phyloP scores from a whole-genome alignment of 2,329 filamentous ascomycete species.

The Ceratocystis harringtonii region DNA sequence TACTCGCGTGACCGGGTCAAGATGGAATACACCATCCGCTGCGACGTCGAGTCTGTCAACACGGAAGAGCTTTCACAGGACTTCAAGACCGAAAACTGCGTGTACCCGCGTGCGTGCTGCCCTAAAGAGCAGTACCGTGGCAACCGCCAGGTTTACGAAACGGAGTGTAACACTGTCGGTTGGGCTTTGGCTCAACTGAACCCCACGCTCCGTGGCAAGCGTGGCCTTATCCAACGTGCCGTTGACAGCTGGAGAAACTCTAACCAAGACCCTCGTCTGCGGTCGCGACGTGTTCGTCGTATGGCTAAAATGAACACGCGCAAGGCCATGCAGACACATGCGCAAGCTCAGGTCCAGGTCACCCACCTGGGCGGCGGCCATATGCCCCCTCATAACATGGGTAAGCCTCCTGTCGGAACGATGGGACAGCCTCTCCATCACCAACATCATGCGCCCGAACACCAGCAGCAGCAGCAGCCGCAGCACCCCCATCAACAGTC shows the following conservation, averaged over 20 bases:
- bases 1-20: constrained; percentile 95
- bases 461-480: constrained; percentile 34
- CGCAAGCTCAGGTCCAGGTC: constrained; percentile 27
- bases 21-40: constrained; percentile 98
- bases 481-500: constrained; percentile 11
- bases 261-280: constrained; percentile 83
- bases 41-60: constrained; percentile 92
- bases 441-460: constrained; percentile 38
- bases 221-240: constrained; percentile 87
- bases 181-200: constrained; percentile 95
- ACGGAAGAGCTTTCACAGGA: constrained; percentile 71
- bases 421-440: constrained; percentile 59
- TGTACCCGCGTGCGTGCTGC: constrained; percentile 90
- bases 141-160: constrained; percentile 91
- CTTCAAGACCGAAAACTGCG: constrained; percentile 97
- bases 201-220: constrained; percentile 76
- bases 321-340: constrained; percentile 50
- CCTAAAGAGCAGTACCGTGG: constrained; percentile 92
- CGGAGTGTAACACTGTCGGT: constrained; percentile 98
- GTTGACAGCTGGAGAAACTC: constrained; percentile 99
- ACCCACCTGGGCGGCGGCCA: constrained; percentile 39
- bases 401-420: constrained; percentile 49
- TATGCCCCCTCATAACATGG: constrained; percentile 45
- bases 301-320: constrained; percentile 93
- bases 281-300: constrained; percentile 79